phyloP scores from a whole-genome alignment of 164 flowering plant genomes.

The Cinnamomum chago region DNA sequence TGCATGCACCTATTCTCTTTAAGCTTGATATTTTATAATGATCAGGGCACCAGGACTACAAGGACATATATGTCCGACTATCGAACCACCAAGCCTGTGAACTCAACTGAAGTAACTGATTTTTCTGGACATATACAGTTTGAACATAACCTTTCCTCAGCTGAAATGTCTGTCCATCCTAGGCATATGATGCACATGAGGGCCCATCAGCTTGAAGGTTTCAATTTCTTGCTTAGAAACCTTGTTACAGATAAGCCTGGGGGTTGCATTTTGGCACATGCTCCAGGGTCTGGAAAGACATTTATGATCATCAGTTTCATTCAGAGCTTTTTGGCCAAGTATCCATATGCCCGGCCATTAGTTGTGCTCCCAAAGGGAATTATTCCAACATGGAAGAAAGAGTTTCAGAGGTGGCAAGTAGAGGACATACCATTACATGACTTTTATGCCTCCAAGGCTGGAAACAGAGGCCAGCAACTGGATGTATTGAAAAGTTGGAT shows the following conservation, averaged over 20 bases:
- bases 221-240: conserved; percentile 71
- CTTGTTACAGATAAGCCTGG: conserved; percentile 71
- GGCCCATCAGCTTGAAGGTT: conserved; percentile 87
- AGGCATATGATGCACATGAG: conserved; percentile 80
- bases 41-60: conserved; percentile 45
- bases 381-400: conserved; percentile 72
- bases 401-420: conserved; percentile 75
- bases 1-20: too few species aligned
- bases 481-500: conserved; percentile 68
- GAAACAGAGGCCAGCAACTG: conserved; percentile 55
- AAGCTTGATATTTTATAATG: neutral
- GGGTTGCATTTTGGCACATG: conserved; percentile 92
- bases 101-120: conserved; percentile 10
- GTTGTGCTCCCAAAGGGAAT: conserved; percentile 84
- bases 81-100: conserved; percentile 26
- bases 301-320: conserved; percentile 89
- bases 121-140: conserved; percentile 29
- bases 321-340: conserved; percentile 78
- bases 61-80: conserved; percentile 48
- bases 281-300: conserved; percentile 95
- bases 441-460: conserved; percentile 66
- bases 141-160: conserved; percentile 26
- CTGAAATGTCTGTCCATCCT: conserved; percentile 70
- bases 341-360: conserved; percentile 65
- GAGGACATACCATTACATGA: conserved; percentile 75